Percentiles rank a stretch among this genome's conserved stretches.
phyloP scores from a whole-genome alignment of 371 early-diverging fungal genomes.

The Choanephora cucurbitarum region DNA sequence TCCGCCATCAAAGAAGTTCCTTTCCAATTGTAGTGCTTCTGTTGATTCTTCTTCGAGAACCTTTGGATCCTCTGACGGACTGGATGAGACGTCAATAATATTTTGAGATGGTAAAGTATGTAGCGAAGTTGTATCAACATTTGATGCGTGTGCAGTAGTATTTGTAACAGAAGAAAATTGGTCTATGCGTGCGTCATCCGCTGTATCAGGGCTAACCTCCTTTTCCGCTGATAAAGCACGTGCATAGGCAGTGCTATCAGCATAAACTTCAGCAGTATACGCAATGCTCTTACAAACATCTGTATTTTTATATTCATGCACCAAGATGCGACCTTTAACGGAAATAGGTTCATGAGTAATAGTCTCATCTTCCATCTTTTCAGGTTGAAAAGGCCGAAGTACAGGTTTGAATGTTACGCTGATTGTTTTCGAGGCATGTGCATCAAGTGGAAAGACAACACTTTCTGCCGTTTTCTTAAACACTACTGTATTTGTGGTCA shows the following conservation, averaged over 20 bases:
- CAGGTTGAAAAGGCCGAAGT: conserved; percentile 32
- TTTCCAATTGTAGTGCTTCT: conserved; percentile 46
- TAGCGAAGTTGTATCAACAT: too few relatives aligned
- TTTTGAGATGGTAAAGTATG: too few relatives aligned
- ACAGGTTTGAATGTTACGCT: conserved; percentile 61
- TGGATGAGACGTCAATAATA: too few relatives aligned
- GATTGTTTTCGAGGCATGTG: conserved; percentile 72
- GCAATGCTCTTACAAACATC: conserved; percentile 81
- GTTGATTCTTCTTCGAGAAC: not conserved
- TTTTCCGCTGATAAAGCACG: conserved; percentile 34
- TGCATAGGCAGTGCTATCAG: conserved; percentile 41
- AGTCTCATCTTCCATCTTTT: not conserved
- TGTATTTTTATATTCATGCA: conserved; percentile 91
- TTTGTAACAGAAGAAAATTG: too few relatives aligned
- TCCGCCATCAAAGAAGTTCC: conserved; percentile 60
- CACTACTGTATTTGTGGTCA: conserved; percentile 34
- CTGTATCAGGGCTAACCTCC: not conserved
- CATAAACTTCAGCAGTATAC: conserved; percentile 55
- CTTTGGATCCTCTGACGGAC: too few relatives aligned
- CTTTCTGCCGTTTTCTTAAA: conserved; percentile 70
- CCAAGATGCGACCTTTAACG: conserved; percentile 64
- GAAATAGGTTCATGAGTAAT: conserved; percentile 4
- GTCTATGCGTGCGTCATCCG: not conserved
- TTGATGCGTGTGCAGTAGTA: too few relatives aligned
- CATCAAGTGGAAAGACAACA: conserved; percentile 76